Evolutionary conservation across 306 rosid species (phyloP).

Genomic region (Pterocarpus macrocarpus): DNA sequence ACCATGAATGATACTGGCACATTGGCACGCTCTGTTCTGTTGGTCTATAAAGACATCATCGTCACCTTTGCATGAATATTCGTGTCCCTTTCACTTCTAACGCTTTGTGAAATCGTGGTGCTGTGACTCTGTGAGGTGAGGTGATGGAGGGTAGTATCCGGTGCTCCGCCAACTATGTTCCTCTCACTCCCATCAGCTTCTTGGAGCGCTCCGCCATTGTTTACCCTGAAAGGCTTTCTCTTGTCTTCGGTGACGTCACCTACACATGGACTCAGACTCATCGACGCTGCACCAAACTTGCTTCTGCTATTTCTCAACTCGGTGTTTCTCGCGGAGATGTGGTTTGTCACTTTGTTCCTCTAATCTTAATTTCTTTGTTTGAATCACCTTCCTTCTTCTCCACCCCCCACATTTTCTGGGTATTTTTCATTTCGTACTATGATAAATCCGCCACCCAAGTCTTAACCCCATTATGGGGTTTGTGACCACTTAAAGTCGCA

Average conservation of each 20-base stretch:
- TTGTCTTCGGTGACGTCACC: constrained; percentile 56
- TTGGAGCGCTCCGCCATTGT: constrained; percentile 84
- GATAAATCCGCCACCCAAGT: too few species aligned
- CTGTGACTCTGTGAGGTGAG: neutral
- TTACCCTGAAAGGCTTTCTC: constrained; percentile 62
- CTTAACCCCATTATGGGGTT: too few species aligned
- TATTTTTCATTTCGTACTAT: too few species aligned
- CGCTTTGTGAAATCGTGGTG: too few species aligned
- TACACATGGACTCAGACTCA: constrained; percentile 78
- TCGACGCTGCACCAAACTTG: constrained; percentile 78
- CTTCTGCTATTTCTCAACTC: constrained; percentile 64
- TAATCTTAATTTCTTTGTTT: neutral
- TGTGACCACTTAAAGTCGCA: too few species aligned
- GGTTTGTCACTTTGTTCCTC: constrained; percentile 48
- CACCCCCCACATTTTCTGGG: neutral
- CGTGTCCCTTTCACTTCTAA: too few species aligned
- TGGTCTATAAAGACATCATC: too few species aligned
- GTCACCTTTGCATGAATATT: too few species aligned
- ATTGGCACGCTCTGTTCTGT: too few species aligned
- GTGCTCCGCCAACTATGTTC: constrained; percentile 72
- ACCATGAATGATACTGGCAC: too few species aligned
- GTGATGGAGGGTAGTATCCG: constrained; percentile 70
- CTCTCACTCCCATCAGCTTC: constrained; percentile 83
- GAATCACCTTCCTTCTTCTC: neutral
- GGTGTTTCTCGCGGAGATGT: constrained; percentile 67